phyloP scores from a whole-genome alignment of 139 green algal species.

The Chlorella sp. region DNA sequence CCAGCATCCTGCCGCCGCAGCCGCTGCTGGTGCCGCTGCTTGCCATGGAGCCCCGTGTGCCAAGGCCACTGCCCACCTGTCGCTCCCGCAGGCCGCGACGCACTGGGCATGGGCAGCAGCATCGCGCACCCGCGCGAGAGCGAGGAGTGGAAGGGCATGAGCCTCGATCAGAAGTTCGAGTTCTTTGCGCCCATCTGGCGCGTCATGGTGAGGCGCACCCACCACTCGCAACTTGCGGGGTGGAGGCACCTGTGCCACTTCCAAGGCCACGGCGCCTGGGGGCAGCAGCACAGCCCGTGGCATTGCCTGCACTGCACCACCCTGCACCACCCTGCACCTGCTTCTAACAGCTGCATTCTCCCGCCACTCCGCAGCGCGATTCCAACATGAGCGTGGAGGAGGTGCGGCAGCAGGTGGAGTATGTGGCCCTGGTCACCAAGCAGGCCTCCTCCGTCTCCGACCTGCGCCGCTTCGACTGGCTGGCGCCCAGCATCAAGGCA shows the following conservation, averaged over 20 bases:
- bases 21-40: not conserved
- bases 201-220: slow-evolving; percentile 65
- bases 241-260: slow-evolving; percentile 36
- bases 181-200: slow-evolving; percentile 93
- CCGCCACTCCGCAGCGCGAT: slow-evolving; percentile 40
- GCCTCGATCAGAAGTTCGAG: slow-evolving; percentile 69
- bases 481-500: slow-evolving; percentile 18
- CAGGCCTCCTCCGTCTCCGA: slow-evolving; percentile 74
- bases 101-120: slow-evolving; percentile 77
- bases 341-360: not conserved
- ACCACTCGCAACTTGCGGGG: slow-evolving; percentile 73
- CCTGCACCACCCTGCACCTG: not conserved
- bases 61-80: not conserved
- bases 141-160: slow-evolving; percentile 85
- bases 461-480: slow-evolving; percentile 72
- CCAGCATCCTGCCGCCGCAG: not conserved
- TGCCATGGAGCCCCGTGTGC: not conserved
- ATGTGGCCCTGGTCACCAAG: slow-evolving; percentile 85
- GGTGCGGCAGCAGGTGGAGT: slow-evolving; percentile 62
- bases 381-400: slow-evolving; percentile 66
- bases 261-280: not conserved
- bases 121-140: slow-evolving; percentile 82
- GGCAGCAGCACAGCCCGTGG: not conserved
- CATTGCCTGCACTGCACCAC: not conserved
- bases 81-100: slow-evolving; percentile 57